Conservation (phyloP, 257 asterid genomes). For the Petunia axillaris region DNA sequence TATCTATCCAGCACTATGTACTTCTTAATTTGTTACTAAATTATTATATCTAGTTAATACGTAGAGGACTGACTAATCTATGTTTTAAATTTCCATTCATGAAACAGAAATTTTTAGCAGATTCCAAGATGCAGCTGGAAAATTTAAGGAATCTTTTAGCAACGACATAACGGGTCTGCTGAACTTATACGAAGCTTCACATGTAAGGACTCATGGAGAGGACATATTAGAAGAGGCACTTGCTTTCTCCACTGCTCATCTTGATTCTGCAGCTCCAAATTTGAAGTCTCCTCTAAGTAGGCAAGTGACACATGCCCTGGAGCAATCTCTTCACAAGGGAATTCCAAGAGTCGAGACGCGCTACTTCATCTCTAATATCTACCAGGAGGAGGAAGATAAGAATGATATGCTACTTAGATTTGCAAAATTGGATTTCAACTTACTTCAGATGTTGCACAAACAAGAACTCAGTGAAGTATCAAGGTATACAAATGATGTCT, state of each 20-base stretch:
- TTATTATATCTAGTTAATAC: no score
- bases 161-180: slow-evolving; percentile 26
- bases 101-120: slow-evolving; percentile 19
- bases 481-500: slow-evolving; percentile 29
- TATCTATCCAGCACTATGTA: no score
- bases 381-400: slow-evolving; percentile 30
- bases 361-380: slow-evolving; percentile 29
- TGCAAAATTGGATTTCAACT: slow-evolving; percentile 43
- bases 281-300: slow-evolving; percentile 30
- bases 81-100: background rate
- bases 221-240: slow-evolving; percentile 42
- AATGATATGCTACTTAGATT: slow-evolving; percentile 33
- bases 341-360: slow-evolving; percentile 40
- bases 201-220: slow-evolving; percentile 42
- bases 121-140: background rate
- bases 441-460: slow-evolving; percentile 38
- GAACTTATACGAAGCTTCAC: slow-evolving; percentile 45
- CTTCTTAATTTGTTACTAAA: no score
- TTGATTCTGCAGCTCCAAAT: slow-evolving; percentile 26
- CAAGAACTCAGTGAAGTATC: slow-evolving; percentile 39
- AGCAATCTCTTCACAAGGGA: slow-evolving; percentile 39
- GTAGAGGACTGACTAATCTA: no score
- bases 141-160: slow-evolving; percentile 16
- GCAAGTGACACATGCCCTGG: slow-evolving; percentile 38
- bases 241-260: slow-evolving; percentile 22